Base-by-base conservation (phyloP, 352 stramenopile genomes). In the Globisporangium ultimum region DNA sequence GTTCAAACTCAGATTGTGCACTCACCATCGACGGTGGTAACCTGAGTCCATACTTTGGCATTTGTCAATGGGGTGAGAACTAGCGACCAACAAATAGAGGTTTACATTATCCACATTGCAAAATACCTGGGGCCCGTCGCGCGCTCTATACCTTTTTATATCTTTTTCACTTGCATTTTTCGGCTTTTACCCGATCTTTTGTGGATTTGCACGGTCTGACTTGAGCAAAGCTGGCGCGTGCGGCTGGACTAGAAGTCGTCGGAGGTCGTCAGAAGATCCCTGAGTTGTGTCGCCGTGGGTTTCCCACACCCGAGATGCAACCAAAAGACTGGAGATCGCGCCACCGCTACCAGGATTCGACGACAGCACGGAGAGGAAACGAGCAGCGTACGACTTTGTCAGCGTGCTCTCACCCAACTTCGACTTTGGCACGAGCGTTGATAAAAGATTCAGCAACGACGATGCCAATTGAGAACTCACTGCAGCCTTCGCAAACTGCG, bases 331-430 rank as follows among this genome's bases (percentile, higher is more conserved):
- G 12, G 84, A 87, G 53, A 93, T 93, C 7, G 84, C 84, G 6
- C 84, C 84, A 41, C 84, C 84, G 51, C 84, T 95, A 40, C 86
- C 86, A 49, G 86, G 86, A 32, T 93, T 95, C 6, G 85, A 91
- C 48, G 78, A 92, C 20, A 95, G 53, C 40, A 93, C 84, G 0
- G 82, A 92, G 12, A 95, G 64, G 59, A 93, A 95, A 0, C 84
- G 77, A 21, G 86, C 86, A 1, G 84, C 85, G 42, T 90, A 93
- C 57, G 86, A 83, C 55, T 95, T 95, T 9, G 84, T 93, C 53
- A 88, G 67, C 12, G 76, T 88, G 59, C 79, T 86, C 58, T 95
- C 83, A 32, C 83, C 80, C 22, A 90, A 60, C 46, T 91, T 91
- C 2, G 81, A 88, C 74, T 91, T 91, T 9, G 84, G 84, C 20